Evolutionary conservation across 202 grass and related monocot species (phyloP).

Genomic region (Setaria italica): DNA sequence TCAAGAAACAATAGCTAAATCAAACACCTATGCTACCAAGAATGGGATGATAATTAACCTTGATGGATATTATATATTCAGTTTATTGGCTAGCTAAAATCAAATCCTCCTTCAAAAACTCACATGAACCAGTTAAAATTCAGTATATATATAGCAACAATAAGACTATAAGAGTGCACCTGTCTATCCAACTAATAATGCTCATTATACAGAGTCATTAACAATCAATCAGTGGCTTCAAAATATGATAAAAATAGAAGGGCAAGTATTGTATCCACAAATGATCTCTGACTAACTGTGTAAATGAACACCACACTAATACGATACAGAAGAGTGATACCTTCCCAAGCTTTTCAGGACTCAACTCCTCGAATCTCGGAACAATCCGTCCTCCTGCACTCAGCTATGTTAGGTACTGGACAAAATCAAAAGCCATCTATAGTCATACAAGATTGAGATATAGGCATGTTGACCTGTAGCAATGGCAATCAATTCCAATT

Average conservation of each 20-base stretch:
- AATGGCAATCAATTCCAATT: conserved; percentile 97
- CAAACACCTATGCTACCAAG: background rate
- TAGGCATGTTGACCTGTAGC: conserved; percentile 71
- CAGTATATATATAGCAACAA: too few relatives aligned
- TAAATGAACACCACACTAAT: too few relatives aligned
- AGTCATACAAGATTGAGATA: conserved; percentile 1
- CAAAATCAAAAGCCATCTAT: background rate
- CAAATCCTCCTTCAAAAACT: background rate
- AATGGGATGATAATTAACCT: background rate
- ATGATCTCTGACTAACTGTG: too few relatives aligned
- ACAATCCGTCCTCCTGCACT: conserved; percentile 88
- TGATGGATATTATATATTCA: background rate
- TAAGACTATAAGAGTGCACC: too few relatives aligned
- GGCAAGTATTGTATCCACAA: too few relatives aligned
- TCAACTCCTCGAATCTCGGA: conserved; percentile 93
- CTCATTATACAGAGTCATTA: too few relatives aligned
- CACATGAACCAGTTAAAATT: background rate
- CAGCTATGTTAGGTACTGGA: conserved; percentile 34
- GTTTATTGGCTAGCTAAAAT: background rate
- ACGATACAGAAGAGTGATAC: conserved; percentile 40
- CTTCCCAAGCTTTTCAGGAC: conserved; percentile 88
- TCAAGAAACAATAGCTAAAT: background rate
- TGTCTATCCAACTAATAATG: too few relatives aligned
- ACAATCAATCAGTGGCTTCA: too few relatives aligned
- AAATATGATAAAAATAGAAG: too few relatives aligned